Evolutionary conservation across 2,329 filamentous ascomycete species (phyloP), one percentile per base, ranked within the genome.

Genomic region (Aspergillus hortae): DNA sequence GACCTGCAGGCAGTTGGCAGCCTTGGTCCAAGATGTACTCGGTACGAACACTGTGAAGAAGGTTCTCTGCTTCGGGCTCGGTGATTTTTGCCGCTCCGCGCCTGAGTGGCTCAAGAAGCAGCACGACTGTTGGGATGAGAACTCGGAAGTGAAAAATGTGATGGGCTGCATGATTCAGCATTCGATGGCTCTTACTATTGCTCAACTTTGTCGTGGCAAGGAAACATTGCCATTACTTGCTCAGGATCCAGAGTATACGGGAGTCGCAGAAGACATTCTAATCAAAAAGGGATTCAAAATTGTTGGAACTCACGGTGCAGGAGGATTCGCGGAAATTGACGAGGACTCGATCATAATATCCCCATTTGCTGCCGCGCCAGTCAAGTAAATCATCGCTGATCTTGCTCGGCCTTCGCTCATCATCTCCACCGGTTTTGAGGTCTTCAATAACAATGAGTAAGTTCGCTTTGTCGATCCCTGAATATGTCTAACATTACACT

Each of bases 321-420:
- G 42, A 44, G 42, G 42, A 44, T 44, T 44, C 23, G 42, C 42
- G 23, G 42, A 44, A 44, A 44, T 44, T n/a, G 42, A 44, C 42
- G 23, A 44, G 21, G 21, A 30, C 7, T 44, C 42, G 42, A 44
- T 44, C 23, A n/a, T 44, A 44, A 44, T 44, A 32, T 44, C 42
- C 2, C 12, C 42, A 2, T 44, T 44, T 44, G 23, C 42, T 44
- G 42, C 42, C 12, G 42, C 42, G 2, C 42, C 42, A n/a, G 42
- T 44, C 23, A 44, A 44, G 42, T 23, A 44, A n/a, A 44, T 44
- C 11, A 44, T 44, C 42, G 42, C 42, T n/a, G 42, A 44, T 32
- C 42, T 44, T 30, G 42, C 42, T 32, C 42, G 42, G 42, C 42
- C 42, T 44, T 2, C 32, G 42, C 42, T 44, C 42, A 44, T 44